A percentile compares a stretch with the other conserved stretches of the same genome.
These are phyloP conservation scores for Hordeum pubiflorum DNA, from an alignment of 202 grass and related monocot species.

Conservation along the genomic window DNA sequence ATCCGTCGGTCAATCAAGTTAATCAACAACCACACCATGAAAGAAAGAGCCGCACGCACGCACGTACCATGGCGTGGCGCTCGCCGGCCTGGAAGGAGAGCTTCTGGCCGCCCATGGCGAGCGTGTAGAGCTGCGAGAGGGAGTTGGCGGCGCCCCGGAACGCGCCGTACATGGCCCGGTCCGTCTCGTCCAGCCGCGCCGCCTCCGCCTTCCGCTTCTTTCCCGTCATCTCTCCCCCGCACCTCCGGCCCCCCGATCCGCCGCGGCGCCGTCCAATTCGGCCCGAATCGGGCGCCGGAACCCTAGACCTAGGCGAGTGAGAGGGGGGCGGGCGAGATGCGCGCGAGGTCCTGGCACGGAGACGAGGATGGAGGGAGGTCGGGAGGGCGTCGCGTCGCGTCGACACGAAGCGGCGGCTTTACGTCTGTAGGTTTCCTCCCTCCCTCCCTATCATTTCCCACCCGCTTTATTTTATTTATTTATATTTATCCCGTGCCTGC, in stretches of 20 bases:
- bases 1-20: not conserved
- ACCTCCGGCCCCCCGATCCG: not conserved
- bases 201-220: conserved; percentile 65
- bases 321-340: conserved; percentile 9
- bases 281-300: not conserved
- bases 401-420: conserved; percentile 45
- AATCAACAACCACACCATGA: not conserved
- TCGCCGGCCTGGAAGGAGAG: conserved; percentile 60
- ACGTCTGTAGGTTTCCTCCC: conserved; percentile 1
- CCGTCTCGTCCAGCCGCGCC: conserved; percentile 52
- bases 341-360: not conserved
- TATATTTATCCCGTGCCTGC: not conserved
- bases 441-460: not conserved
- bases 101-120: conserved; percentile 59
- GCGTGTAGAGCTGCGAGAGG: conserved; percentile 68
- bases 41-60: not conserved
- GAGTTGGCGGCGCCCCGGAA: conserved; percentile 67
- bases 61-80: conserved; percentile 58
- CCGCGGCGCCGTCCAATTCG: not conserved
- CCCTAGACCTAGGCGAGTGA: not conserved
- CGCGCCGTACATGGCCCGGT: conserved; percentile 51
- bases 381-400: conserved; percentile 4
- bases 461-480: not conserved
- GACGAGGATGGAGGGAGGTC: not conserved
- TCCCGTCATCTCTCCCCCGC: not conserved